Conservation (phyloP, 345 rosid species). For the Boechera divaricarpa region DNA sequence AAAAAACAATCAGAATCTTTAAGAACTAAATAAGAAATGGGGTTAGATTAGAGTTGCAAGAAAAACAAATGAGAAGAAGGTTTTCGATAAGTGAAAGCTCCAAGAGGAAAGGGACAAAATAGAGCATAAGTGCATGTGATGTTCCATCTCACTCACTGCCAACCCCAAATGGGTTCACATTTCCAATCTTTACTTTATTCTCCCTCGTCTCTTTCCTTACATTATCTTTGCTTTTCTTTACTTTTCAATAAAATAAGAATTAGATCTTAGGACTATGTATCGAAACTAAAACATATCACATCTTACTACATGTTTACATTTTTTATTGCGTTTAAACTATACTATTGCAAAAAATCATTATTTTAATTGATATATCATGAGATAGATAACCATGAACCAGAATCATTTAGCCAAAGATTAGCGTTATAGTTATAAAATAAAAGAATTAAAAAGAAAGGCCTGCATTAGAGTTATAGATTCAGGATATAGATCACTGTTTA, state of each 20-base stretch:
- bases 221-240: slow-evolving; percentile 37
- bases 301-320: slow-evolving; percentile 20
- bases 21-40: slow-evolving; percentile 22
- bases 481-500: background rate
- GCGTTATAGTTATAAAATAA: background rate
- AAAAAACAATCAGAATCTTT: slow-evolving; percentile 24
- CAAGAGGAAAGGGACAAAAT: slow-evolving; percentile 74
- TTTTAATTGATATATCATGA: background rate
- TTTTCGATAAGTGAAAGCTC: slow-evolving; percentile 56
- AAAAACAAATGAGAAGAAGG: slow-evolving; percentile 30
- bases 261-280: slow-evolving; percentile 35
- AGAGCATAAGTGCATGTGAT: slow-evolving; percentile 60
- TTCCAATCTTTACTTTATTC: slow-evolving; percentile 53
- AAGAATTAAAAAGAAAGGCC: background rate
- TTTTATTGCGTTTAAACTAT: background rate
- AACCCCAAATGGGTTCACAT: slow-evolving; percentile 50
- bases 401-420: background rate
- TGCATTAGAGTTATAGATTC: background rate
- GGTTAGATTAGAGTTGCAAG: slow-evolving; percentile 9
- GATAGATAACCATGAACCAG: slow-evolving; percentile 7
- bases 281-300: slow-evolving; percentile 31
- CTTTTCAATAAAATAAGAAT: slow-evolving; percentile 21
- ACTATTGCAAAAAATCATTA: background rate
- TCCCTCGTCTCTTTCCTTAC: slow-evolving; percentile 42
- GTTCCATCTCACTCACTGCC: slow-evolving; percentile 48